Percentiles rank a stretch among this genome's conserved stretches.
Evolutionary conservation across 1,284 basidiomycete species (phyloP).

Genomic region (Omphalotus olearius): DNA sequence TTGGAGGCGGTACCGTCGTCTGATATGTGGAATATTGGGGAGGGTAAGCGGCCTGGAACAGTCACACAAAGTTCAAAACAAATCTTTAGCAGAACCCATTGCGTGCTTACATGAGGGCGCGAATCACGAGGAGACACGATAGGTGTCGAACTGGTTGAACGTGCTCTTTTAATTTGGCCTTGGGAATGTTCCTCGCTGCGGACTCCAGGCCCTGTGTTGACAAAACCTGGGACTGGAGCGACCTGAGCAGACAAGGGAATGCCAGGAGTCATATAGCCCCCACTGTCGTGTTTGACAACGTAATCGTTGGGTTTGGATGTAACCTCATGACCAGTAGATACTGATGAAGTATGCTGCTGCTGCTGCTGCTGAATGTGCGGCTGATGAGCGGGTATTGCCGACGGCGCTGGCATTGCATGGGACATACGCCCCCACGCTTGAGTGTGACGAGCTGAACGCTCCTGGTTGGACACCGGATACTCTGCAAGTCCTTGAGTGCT

Average conservation of each 20-base stretch:
- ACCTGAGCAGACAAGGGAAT: constrained; percentile 38
- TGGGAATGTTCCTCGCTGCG: constrained; percentile 33
- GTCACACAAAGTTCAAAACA: constrained; percentile 3
- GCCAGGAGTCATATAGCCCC: constrained; percentile 37
- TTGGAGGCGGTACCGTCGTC: constrained; percentile 24
- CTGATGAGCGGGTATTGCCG: constrained; percentile 19
- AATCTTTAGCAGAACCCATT: constrained; percentile 13
- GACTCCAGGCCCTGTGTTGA: constrained; percentile 27
- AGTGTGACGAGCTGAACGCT: constrained; percentile 21
- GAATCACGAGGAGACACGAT: constrained; percentile 31
- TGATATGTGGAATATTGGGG: constrained; percentile 26
- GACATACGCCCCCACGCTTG: constrained; percentile 24
- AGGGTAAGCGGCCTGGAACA: constrained; percentile 20
- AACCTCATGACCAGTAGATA: constrained; percentile 36
- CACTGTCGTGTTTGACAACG: constrained; percentile 35
- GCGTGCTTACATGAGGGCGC: constrained; percentile 31
- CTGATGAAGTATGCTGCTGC: constrained; percentile 35
- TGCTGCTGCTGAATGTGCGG: neutral
- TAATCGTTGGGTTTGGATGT: constrained; percentile 27
- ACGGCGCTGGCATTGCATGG: constrained; percentile 15
- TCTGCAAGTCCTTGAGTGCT: constrained; percentile 8
- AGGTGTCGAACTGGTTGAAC: constrained; percentile 25
- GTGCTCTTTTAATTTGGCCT: constrained; percentile 29
- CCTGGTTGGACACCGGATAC: constrained; percentile 20
- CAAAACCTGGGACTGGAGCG: constrained; percentile 29